phyloP scores from a whole-genome alignment of 305 asterid genomes.

The Solanum chacoense region DNA sequence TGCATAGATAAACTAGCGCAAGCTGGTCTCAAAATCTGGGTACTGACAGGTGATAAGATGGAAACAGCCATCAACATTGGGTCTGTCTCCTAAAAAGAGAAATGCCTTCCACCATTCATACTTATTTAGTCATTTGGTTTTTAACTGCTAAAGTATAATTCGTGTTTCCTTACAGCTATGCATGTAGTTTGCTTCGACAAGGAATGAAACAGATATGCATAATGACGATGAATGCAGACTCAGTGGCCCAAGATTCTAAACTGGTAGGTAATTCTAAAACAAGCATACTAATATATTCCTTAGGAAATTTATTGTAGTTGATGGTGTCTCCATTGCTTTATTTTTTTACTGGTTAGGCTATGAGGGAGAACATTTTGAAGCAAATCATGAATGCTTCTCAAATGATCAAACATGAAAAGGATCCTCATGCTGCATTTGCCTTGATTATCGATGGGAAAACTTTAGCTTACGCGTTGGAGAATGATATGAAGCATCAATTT shows the following conservation, averaged over 20 bases:
- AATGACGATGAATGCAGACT: constrained; percentile 20
- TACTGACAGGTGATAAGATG: constrained; percentile 97
- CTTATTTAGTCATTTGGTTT: background rate
- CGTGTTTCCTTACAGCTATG: constrained; percentile 34
- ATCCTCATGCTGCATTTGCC: constrained; percentile 77
- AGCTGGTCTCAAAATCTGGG: constrained; percentile 94
- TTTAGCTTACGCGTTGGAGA: constrained; percentile 50
- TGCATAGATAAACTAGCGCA: constrained; percentile 95
- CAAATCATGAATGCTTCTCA: constrained; percentile 64
- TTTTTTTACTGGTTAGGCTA: constrained; percentile 31
- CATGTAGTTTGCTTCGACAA: constrained; percentile 92
- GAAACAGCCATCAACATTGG: constrained; percentile 96
- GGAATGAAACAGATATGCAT: constrained; percentile 80
- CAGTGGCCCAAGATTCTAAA: constrained; percentile 24
- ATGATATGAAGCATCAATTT: constrained; percentile 53
- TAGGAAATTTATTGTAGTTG: background rate
- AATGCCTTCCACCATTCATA: background rate
- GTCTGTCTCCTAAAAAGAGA: constrained; percentile 22
- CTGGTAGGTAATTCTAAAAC: constrained; percentile 27
- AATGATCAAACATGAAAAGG: constrained; percentile 47
- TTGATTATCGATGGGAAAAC: constrained; percentile 83
- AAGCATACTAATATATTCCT: background rate
- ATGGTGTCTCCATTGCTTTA: background rate
- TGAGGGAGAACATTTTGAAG: constrained; percentile 46
- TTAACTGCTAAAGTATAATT: background rate